phyloP scores from a whole-genome alignment of 768 basidiomycete species.

The Mrakia gelida region DNA sequence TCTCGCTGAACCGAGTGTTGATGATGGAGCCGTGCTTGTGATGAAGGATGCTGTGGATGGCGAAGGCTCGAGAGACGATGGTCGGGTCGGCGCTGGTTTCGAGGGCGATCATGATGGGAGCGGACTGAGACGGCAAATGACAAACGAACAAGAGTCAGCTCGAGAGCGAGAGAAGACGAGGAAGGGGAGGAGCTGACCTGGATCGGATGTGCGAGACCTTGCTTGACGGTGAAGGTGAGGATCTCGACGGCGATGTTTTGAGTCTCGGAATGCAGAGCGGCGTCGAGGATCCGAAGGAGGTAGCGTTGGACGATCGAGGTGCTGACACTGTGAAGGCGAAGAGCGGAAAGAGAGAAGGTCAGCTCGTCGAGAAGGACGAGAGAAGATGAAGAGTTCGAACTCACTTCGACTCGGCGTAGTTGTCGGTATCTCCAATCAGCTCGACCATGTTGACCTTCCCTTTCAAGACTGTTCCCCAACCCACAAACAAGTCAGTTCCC shows the following conservation, averaged over 20 bases:
- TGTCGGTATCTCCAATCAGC: conserved; percentile 88
- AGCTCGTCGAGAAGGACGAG: not conserved
- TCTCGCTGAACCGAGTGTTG: conserved; percentile 76
- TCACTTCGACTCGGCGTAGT: conserved; percentile 95
- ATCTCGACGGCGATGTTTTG: conserved; percentile 85
- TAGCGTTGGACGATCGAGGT: conserved; percentile 94
- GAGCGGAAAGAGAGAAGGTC: not conserved
- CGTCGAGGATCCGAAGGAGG: conserved; percentile 70
- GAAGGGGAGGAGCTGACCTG: conserved; percentile 52
- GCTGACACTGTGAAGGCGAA: conserved; percentile 61
- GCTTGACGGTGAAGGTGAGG: conserved; percentile 84
- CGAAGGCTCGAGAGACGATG: conserved; percentile 69
- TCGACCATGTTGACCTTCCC: conserved; percentile 76
- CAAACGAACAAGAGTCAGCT: not conserved
- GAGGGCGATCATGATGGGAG: conserved; percentile 87
- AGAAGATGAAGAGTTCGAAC: conserved; percentile 32
- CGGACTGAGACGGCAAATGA: conserved; percentile 54
- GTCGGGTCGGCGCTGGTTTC: conserved; percentile 68
- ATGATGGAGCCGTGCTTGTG: conserved; percentile 83
- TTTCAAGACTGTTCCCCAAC: not conserved
- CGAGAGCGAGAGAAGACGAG: conserved; percentile 10
- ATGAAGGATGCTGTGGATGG: conserved; percentile 75
- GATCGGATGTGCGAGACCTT: conserved; percentile 91
- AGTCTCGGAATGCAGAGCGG: conserved; percentile 66
- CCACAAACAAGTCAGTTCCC: not conserved